Evolutionary conservation across 2,329 filamentous ascomycete genomes (phyloP).

Genomic region (Lomentospora prolificans): DNA sequence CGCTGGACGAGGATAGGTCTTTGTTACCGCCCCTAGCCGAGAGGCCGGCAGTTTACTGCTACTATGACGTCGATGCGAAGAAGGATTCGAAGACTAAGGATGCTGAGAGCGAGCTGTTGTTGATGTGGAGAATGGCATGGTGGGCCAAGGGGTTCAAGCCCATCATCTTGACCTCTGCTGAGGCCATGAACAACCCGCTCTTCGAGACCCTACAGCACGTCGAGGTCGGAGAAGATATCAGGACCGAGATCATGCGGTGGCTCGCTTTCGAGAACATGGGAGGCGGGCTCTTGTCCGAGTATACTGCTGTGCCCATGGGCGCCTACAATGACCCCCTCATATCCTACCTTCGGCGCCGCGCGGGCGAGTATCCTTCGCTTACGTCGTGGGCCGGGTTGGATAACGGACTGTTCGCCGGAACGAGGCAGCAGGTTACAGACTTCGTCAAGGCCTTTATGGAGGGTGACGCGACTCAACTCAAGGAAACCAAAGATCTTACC

Average conservation of each 20-base stretch:
- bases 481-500: slow-evolving; percentile 51
- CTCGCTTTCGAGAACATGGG: slow-evolving; percentile 90
- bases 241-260: slow-evolving; percentile 71
- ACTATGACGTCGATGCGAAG: slow-evolving; percentile 62
- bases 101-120: slow-evolving; percentile 67
- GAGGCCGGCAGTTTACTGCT: slow-evolving; percentile 77
- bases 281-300: slow-evolving; percentile 69
- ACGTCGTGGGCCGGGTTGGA: slow-evolving; percentile 66
- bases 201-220: slow-evolving; percentile 60
- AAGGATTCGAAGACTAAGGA: slow-evolving; percentile 55
- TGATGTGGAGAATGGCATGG: slow-evolving; percentile 89
- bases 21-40: slow-evolving; percentile 67
- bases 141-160: slow-evolving; percentile 90
- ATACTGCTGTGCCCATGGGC: slow-evolving; percentile 78
- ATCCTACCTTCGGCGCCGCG: slow-evolving; percentile 52
- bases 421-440: slow-evolving; percentile 51
- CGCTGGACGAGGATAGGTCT: slow-evolving; percentile 70
- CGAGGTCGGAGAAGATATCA: slow-evolving; percentile 51
- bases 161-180: slow-evolving; percentile 65
- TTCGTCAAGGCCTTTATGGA: slow-evolving; percentile 52
- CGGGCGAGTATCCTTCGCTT: slow-evolving; percentile 60
- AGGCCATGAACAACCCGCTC: slow-evolving; percentile 74
- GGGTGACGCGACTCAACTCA: slow-evolving; percentile 41
- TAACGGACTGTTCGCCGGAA: slow-evolving; percentile 63
- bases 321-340: slow-evolving; percentile 63